Evolutionary conservation across 441 rosid species (phyloP).

Genomic region (Erysimum cheiri): DNA sequence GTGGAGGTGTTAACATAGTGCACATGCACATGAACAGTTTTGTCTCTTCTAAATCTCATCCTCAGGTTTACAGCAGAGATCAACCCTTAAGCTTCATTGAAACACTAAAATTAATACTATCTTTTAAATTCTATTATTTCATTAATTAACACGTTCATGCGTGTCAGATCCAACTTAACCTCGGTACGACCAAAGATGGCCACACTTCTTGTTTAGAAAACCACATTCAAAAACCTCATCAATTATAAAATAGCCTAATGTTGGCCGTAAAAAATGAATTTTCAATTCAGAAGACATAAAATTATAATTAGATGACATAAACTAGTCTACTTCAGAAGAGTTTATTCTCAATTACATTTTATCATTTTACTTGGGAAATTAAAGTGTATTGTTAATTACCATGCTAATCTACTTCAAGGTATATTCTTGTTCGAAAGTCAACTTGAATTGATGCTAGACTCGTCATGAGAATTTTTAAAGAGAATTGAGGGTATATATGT

Average conservation of each 20-base stretch:
- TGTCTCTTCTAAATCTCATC: conserved; percentile 44
- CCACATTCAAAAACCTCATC: background rate
- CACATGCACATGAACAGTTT: conserved; percentile 43
- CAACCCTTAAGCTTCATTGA: conserved; percentile 11
- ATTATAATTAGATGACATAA: too few species aligned
- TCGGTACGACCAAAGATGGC: conserved; percentile 36
- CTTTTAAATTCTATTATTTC: conserved; percentile 7
- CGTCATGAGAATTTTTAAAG: too few species aligned
- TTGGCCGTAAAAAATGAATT: conserved; percentile 7
- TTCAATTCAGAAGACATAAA: too few species aligned
- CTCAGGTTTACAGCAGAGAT: conserved; percentile 35
- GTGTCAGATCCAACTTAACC: conserved; percentile 42
- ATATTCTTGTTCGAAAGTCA: too few species aligned
- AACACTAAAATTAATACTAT: conserved; percentile 37
- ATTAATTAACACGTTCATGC: conserved; percentile 41
- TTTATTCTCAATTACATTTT: too few species aligned
- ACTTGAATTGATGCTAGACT: too few species aligned
- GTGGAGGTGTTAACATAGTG: conserved; percentile 34
- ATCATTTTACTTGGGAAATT: too few species aligned
- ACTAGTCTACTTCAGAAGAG: too few species aligned
- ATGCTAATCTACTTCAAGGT: too few species aligned
- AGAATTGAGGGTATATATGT: too few species aligned
- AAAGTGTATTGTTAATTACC: too few species aligned
- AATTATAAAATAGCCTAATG: conserved; percentile 7
- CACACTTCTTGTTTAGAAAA: conserved; percentile 19